phyloP scores from a whole-genome alignment of 2,329 filamentous ascomycete genomes.

The Clarireedia homoeocarpa region DNA sequence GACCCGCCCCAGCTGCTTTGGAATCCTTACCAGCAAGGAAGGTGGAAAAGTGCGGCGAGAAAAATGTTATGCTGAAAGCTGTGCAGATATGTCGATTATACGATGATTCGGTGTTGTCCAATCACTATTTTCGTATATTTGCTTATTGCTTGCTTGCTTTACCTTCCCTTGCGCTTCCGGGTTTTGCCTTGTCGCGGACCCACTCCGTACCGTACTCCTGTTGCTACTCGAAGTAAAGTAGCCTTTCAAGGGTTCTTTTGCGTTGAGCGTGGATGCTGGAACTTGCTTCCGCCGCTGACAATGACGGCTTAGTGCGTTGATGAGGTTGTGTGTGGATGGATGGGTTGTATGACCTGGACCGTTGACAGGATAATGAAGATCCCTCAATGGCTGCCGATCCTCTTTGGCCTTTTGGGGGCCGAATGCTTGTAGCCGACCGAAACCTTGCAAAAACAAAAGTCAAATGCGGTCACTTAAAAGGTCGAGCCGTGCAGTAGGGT shows the following conservation, averaged over 20 bases:
- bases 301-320: slow-evolving; percentile 4
- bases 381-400: slow-evolving; percentile 1
- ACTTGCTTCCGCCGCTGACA: slow-evolving; percentile 5
- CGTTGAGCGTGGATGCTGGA: slow-evolving; percentile 5
- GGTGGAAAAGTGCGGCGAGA: not conserved
- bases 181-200: slow-evolving; percentile 1
- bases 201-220: not conserved
- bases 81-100: not conserved
- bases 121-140: slow-evolving; percentile 1
- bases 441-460: not conserved
- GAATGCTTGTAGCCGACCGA: not conserved
- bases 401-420: not conserved
- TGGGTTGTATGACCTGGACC: not conserved
- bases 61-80: not conserved
- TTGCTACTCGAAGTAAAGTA: not conserved
- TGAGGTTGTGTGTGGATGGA: not conserved
- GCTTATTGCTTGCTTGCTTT: not conserved
- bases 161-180: not conserved
- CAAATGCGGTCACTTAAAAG: not conserved
- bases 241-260: slow-evolving; percentile 1
- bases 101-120: not conserved
- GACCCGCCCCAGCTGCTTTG: slow-evolving; percentile 5
- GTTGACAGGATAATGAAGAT: not conserved
- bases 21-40: slow-evolving; percentile 8
- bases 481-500: not conserved